Percentiles rank a stretch among this genome's conserved stretches.
Evolutionary conservation across 495 filamentous ascomycete species (phyloP).

Genomic region (Lophium mytilinum): DNA sequence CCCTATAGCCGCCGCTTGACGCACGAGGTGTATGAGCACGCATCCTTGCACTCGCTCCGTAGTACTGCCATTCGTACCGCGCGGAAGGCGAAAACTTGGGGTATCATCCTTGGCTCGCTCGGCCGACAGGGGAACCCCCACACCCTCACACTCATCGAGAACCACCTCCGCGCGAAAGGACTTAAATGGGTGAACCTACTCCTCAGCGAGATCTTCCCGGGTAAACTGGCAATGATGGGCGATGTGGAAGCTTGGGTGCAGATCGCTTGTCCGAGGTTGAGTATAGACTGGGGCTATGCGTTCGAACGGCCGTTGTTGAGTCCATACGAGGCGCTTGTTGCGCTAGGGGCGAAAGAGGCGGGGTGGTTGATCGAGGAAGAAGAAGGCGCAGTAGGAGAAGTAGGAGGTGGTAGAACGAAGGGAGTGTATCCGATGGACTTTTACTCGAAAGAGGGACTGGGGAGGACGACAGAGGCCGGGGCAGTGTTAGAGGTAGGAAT

Average conservation of each 20-base stretch:
- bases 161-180: conserved; percentile 54
- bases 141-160: conserved; percentile 79
- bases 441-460: conserved; percentile 86
- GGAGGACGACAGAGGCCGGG: conserved; percentile 52
- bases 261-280: conserved; percentile 87
- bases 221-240: conserved; percentile 75
- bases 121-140: conserved; percentile 93
- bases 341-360: conserved; percentile 59
- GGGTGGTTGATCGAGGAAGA: conserved; percentile 61
- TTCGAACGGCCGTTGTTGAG: conserved; percentile 83
- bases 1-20: conserved; percentile 90
- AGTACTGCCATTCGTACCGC: conserved; percentile 68
- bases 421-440: conserved; percentile 94
- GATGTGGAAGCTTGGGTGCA: conserved; percentile 98
- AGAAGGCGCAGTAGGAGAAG: conserved; percentile 37
- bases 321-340: conserved; percentile 90
- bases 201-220: conserved; percentile 90
- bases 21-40: conserved; percentile 79
- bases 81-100: conserved; percentile 74
- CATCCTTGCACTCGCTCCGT: conserved; percentile 76
- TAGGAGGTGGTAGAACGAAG: conserved; percentile 2
- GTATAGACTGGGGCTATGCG: conserved; percentile 98
- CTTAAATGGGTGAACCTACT: conserved; percentile 76
- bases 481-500: conserved; percentile 8
- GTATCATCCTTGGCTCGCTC: conserved; percentile 84